These are phyloP conservation scores for Fusarium buharicum DNA, from an alignment of 2,329 filamentous ascomycete genomes.

Conservation along the genomic window DNA sequence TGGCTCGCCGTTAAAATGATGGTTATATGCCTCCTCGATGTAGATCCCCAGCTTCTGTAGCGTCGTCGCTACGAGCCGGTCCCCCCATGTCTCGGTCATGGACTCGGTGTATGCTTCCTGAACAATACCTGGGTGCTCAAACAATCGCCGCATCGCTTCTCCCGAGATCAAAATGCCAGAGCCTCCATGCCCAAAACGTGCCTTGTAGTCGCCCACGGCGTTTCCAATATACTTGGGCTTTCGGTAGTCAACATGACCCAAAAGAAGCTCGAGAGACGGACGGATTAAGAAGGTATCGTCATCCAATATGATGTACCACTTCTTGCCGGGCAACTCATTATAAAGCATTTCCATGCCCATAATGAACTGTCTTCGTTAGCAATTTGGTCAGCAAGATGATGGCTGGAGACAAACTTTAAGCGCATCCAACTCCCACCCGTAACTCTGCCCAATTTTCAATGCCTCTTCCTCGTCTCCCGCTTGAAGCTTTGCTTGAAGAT, in stretches of 20 bases:
- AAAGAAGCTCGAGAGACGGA: constrained; percentile 58
- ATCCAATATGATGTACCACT: constrained; percentile 68
- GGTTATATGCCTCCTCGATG: constrained; percentile 64
- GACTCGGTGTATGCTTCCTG: constrained; percentile 59
- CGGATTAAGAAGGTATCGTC: constrained; percentile 67
- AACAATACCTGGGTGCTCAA: constrained; percentile 56
- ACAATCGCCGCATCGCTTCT: constrained; percentile 60
- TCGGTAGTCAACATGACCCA: constrained; percentile 60
- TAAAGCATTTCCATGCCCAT: constrained; percentile 64
- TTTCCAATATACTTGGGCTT: constrained; percentile 65
- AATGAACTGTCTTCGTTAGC: constrained; percentile 58
- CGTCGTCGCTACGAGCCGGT: constrained; percentile 64
- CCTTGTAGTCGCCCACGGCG: constrained; percentile 65
- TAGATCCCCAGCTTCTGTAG: constrained; percentile 65
- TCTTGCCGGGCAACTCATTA: constrained; percentile 62
- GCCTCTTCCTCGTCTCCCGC: constrained; percentile 54
- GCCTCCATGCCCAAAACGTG: constrained; percentile 66
- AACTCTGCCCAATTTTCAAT: constrained; percentile 50
- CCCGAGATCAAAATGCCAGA: constrained; percentile 65
- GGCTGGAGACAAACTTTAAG: constrained; percentile 55
- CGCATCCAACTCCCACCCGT: constrained; percentile 62
- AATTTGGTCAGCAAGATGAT: background rate
- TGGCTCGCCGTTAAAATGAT: constrained; percentile 66
- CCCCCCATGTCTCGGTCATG: constrained; percentile 63
- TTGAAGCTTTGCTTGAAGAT: constrained; percentile 53